phyloP scores from a whole-genome alignment of 2,329 filamentous ascomycete genomes.

The Fusarium liriodendri region DNA sequence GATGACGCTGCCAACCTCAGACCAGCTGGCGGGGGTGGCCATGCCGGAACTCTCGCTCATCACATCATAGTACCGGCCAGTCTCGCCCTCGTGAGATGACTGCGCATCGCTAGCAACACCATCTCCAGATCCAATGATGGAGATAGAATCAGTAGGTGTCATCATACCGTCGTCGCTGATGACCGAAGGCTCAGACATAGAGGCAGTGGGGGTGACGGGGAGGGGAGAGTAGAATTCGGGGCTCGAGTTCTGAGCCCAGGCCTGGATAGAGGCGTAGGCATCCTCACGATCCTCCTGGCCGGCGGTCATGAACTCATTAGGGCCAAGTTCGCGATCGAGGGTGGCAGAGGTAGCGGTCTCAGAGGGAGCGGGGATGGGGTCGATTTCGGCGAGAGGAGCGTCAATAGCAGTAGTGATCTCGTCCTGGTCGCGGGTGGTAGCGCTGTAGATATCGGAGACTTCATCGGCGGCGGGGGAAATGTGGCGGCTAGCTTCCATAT shows the following conservation, averaged over 20 bases:
- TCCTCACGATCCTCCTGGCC: slow-evolving; percentile 59
- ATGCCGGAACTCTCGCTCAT: slow-evolving; percentile 71
- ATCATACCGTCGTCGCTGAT: slow-evolving; percentile 62
- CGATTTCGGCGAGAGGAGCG: slow-evolving; percentile 50
- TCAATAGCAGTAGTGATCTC: slow-evolving; percentile 33
- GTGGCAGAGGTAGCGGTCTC: slow-evolving; percentile 42
- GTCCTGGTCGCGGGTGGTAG: slow-evolving; percentile 58
- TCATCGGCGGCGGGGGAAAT: slow-evolving; percentile 61
- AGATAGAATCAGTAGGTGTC: slow-evolving; percentile 70
- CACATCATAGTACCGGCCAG: slow-evolving; percentile 61
- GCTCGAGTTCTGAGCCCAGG: slow-evolving; percentile 69
- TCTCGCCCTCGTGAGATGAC: slow-evolving; percentile 52
- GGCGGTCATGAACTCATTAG: slow-evolving; percentile 65
- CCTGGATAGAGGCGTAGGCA: slow-evolving; percentile 71
- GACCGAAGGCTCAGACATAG: slow-evolving; percentile 63
- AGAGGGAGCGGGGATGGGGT: slow-evolving; percentile 32
- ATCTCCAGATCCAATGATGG: slow-evolving; percentile 63
- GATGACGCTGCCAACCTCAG: slow-evolving; percentile 71
- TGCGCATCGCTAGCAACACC: slow-evolving; percentile 58
- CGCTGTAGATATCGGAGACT: slow-evolving; percentile 68
- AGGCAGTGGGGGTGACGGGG: slow-evolving; percentile 61
- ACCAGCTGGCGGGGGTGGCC: slow-evolving; percentile 72
- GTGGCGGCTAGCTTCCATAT: slow-evolving; percentile 53
- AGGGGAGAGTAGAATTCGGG: slow-evolving; percentile 71
- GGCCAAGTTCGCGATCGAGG: slow-evolving; percentile 51